Conservation (phyloP, 208 protist species). For the Trichomonas tenax region DNA sequence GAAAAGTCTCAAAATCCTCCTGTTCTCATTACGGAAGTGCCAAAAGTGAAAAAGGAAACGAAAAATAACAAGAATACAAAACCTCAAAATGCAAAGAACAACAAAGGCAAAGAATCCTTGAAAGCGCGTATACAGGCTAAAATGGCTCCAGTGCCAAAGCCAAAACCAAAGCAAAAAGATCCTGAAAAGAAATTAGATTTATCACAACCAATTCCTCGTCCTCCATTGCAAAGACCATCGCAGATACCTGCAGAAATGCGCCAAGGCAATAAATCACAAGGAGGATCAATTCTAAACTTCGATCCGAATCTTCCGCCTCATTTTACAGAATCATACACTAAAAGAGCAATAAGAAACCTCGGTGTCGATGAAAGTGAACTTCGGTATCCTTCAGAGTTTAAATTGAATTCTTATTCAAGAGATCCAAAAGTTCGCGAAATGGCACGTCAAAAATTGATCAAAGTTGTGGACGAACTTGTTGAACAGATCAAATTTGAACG, state of each 20-base stretch:
- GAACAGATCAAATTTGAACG: not conserved
- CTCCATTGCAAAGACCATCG: not conserved
- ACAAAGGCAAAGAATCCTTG: not conserved
- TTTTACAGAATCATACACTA: not conserved
- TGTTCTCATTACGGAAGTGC: not conserved
- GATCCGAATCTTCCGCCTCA: not conserved
- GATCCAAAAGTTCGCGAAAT: slow-evolving; percentile 14
- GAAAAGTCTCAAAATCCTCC: not conserved
- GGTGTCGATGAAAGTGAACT: not conserved
- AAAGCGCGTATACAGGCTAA: not conserved
- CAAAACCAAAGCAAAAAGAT: not conserved
- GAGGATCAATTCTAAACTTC: not conserved
- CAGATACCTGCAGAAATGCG: not conserved
- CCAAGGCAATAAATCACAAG: not conserved
- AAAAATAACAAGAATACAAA: not conserved
- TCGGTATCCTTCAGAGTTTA: not conserved
- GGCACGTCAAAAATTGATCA: not conserved
- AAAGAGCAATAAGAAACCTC: not conserved
- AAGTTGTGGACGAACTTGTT: not conserved
- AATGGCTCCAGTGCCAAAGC: not conserved
- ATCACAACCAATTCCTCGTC: not conserved
- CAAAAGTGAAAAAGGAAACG: not conserved
- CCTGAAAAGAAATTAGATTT: not conserved
- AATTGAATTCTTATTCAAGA: not conserved
- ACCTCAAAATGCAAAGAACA: not conserved